A percentile compares a stretch with the other conserved stretches of the same genome.
phyloP scores from a whole-genome alignment of 2,329 filamentous ascomycete genomes.

The Pseudogymnoascus sp. region DNA sequence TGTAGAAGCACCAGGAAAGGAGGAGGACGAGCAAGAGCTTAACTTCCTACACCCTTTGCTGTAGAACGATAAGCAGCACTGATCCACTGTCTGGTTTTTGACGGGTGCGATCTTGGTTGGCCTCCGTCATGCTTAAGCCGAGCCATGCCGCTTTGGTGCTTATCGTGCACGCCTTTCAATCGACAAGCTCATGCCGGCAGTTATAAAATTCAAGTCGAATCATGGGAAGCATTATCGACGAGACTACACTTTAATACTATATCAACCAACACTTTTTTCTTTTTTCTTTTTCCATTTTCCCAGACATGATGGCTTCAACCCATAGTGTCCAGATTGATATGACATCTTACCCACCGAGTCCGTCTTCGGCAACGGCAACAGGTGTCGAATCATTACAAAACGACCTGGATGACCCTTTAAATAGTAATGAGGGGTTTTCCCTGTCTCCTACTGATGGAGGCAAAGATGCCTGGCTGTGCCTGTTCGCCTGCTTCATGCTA shows the following conservation, averaged over 20 bases:
- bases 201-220: background rate
- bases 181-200: background rate
- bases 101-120: no score
- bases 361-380: background rate
- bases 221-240: background rate
- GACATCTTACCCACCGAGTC: background rate
- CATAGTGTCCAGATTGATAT: background rate
- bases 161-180: background rate
- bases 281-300: background rate
- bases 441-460: conserved; percentile 30
- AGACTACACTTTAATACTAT: background rate
- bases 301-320: background rate
- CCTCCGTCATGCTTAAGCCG: no score
- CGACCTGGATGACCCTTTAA: background rate
- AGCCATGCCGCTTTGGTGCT: background rate
- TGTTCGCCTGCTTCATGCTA: conserved; percentile 37
- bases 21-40: background rate
- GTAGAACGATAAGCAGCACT: background rate
- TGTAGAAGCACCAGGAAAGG: background rate
- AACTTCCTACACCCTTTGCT: background rate
- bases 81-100: no score
- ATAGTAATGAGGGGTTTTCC: background rate
- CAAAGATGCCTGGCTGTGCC: conserved; percentile 36
- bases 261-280: background rate
- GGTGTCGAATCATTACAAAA: background rate